Evolutionary conservation across 176 grass and related monocot species (phyloP).

Genomic region (Juncus effusus): DNA sequence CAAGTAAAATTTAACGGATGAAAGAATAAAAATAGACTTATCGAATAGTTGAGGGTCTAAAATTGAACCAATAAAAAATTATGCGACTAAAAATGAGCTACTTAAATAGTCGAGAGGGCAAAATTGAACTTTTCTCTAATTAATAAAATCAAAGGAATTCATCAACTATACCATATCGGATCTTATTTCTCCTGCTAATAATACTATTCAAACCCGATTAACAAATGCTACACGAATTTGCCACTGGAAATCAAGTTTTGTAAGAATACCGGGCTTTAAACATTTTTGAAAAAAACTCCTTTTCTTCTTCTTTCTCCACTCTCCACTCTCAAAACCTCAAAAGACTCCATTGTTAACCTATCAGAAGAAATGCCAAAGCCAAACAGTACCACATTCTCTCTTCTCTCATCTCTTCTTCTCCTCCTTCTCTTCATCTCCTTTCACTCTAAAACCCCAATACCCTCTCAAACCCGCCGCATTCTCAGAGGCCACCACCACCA

Average conservation of each 20-base stretch:
- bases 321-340: conserved; percentile 7
- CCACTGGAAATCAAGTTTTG: background rate
- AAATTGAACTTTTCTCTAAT: no score
- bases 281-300: conserved; percentile 14
- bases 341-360: background rate
- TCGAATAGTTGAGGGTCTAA: no score
- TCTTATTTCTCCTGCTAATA: background rate
- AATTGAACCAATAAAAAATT: no score
- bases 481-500: conserved; percentile 28
- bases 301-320: background rate
- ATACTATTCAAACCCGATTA: background rate
- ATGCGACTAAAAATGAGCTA: no score
- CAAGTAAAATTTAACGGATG: background rate
- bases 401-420: background rate
- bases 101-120: no score
- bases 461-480: conserved; percentile 27
- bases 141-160: background rate
- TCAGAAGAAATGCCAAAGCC: background rate
- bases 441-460: background rate
- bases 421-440: background rate
- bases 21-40: background rate
- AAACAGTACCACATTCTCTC: conserved; percentile 3
- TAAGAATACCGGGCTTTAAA: conserved; percentile 10
- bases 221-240: background rate
- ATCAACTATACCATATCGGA: background rate